Conservation (phyloP, 140 eudicot genomes). For the Senecio squalidus region DNA sequence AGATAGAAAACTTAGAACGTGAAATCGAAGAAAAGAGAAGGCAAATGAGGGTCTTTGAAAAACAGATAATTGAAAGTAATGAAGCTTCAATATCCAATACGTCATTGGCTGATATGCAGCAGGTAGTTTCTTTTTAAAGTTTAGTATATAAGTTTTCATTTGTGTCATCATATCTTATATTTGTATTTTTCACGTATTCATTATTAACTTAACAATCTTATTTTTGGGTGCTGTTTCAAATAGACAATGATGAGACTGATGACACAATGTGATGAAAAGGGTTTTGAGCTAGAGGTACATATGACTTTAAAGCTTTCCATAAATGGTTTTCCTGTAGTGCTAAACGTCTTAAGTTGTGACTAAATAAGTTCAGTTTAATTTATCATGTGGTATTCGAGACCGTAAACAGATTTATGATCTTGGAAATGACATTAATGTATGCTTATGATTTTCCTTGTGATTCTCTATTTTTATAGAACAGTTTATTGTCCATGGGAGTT, state of each 20-base stretch:
- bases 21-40: conserved; percentile 82
- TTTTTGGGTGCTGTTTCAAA: conserved; percentile 9
- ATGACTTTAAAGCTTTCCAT: background rate
- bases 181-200: background rate
- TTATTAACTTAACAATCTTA: conserved; percentile 7
- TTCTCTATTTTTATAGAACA: background rate
- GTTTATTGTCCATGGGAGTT: conserved; percentile 9
- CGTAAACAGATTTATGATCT: background rate
- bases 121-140: conserved; percentile 40
- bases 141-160: background rate
- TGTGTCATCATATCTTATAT: background rate
- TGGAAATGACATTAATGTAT: background rate
- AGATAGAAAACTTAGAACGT: conserved; percentile 79
- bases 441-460: background rate
- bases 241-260: conserved; percentile 67
- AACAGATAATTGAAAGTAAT: conserved; percentile 69
- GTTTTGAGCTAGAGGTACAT: conserved; percentile 83
- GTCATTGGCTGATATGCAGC: conserved; percentile 89
- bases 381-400: conserved; percentile 9
- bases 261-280: conserved; percentile 80
- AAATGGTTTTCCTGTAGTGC: background rate
- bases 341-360: background rate
- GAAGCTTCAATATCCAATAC: conserved; percentile 87
- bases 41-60: conserved; percentile 86
- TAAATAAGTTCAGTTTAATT: background rate